These are phyloP conservation scores for Blakeslea trispora DNA, from an alignment of 371 early-diverging fungal genomes.

Conservation along the genomic window DNA sequence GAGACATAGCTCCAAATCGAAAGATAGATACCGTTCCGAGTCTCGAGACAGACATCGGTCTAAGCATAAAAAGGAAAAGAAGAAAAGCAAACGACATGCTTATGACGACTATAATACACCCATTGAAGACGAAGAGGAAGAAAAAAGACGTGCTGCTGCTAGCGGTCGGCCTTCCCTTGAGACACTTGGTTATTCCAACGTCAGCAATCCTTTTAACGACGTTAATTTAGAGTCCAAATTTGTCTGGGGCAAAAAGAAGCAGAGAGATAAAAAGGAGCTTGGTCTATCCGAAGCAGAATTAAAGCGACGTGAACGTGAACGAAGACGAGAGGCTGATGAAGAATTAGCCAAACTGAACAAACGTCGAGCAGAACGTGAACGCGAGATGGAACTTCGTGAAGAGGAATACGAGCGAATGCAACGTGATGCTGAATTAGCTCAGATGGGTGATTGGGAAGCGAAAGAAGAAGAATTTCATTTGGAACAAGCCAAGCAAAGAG, in stretches of 20 bases:
- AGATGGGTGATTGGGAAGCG: constrained; percentile 94
- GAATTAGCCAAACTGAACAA: constrained; percentile 84
- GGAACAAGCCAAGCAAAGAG: constrained; percentile 86
- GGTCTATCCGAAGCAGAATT: constrained; percentile 67
- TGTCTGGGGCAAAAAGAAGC: constrained; percentile 73
- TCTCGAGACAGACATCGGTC: neutral
- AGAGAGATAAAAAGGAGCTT: constrained; percentile 67
- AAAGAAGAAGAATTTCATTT: constrained; percentile 92
- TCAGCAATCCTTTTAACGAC: constrained; percentile 85
- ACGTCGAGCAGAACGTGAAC: constrained; percentile 80
- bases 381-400: constrained; percentile 79
- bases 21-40: neutral
- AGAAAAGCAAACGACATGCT: constrained; percentile 10
- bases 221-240: constrained; percentile 82
- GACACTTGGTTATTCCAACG: constrained; percentile 63
- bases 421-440: constrained; percentile 81
- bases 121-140: constrained; percentile 16
- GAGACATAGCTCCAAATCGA: neutral
- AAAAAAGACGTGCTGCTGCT: constrained; percentile 13
- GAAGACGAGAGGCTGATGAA: constrained; percentile 69
- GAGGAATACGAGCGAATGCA: constrained; percentile 75
- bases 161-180: constrained; percentile 27
- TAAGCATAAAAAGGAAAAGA: constrained; percentile 19
- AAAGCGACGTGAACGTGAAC: constrained; percentile 56
- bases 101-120: constrained; percentile 6